These are phyloP conservation scores for Fusarium secorum DNA, from an alignment of 2,329 filamentous ascomycete species.

Conservation along the genomic window DNA sequence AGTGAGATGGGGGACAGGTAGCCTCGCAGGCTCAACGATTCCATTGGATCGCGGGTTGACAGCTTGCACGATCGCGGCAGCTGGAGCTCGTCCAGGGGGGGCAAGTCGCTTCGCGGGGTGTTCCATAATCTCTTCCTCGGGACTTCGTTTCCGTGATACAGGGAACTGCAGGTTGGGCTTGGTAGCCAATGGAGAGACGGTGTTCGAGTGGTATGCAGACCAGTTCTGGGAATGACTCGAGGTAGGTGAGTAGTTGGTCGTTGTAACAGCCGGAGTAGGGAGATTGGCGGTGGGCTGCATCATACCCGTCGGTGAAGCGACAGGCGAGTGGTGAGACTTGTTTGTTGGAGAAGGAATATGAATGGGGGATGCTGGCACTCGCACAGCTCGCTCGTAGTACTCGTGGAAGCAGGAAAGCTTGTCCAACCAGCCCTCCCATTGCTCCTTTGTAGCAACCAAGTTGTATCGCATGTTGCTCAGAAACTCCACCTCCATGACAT, in stretches of 20 bases:
- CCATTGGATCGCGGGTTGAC: constrained; percentile 34
- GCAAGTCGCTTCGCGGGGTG: constrained; percentile 62
- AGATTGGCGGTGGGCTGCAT: constrained; percentile 42
- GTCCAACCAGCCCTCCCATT: constrained; percentile 88
- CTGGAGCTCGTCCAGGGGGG: constrained; percentile 36
- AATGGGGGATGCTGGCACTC: constrained; percentile 52
- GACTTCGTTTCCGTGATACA: constrained; percentile 58
- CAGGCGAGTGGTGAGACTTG: constrained; percentile 54
- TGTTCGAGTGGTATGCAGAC: constrained; percentile 50
- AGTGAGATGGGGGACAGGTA: constrained; percentile 76
- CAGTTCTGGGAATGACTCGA: constrained; percentile 50
- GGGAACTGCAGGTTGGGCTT: constrained; percentile 55
- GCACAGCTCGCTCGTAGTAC: constrained; percentile 78
- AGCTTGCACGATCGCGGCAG: constrained; percentile 20
- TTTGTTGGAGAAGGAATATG: constrained; percentile 52
- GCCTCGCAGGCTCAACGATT: constrained; percentile 51
- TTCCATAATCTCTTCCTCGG: constrained; percentile 59
- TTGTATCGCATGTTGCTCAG: constrained; percentile 98
- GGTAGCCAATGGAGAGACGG: constrained; percentile 57
- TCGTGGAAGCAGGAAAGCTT: constrained; percentile 83
- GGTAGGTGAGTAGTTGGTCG: constrained; percentile 52
- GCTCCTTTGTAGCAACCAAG: constrained; percentile 81
- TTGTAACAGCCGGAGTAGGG: constrained; percentile 46
- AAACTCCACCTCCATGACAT: constrained; percentile 99
- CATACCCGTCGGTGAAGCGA: constrained; percentile 58